Evolutionary conservation across 2,329 filamentous ascomycete species (phyloP), one percentile per base, ranked within the genome.

Genomic region (Fusarium temperatum): DNA sequence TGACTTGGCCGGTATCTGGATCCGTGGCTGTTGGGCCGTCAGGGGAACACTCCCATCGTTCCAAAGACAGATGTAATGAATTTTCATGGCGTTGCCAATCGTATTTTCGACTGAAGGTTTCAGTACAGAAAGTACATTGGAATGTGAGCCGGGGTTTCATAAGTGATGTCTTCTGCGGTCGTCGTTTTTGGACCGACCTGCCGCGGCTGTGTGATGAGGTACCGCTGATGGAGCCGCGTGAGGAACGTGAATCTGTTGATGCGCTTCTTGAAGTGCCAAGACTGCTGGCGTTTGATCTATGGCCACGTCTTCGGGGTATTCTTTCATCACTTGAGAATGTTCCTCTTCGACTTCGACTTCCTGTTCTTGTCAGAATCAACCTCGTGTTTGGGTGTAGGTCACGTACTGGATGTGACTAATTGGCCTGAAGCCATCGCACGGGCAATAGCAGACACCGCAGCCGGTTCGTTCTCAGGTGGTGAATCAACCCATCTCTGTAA

Each of bases 11-110:
- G 54, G 63, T 50, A 80, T 81, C n/a, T 82, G 80, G 47, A 84
- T 83, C 14, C 82, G 79, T 9, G 83, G 82, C 5, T 6, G 68
- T 74, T 10, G 80, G 76, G 51, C 82, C 82, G 5, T 66, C 22
- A 0, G 82, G 83, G 8, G 80, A 81, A 42, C 81, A 88, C 67
- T 83, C 83, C 87, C 80, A 89, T 56, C 75, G 81, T 79, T 82
- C 84, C 0, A 85, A 85, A 42, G 82, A 87, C 66, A 81, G 81
- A 77, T 81, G 87, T 55, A 83, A 83, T 63, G 83, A 83, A 39
- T 83, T 85, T 62, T 89, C 87, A 71, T 89, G 87, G 9, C 87
- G 79, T 38, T 84, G 83, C 84, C 84, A 86, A 56, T 85, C 84
- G 60, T 85, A 83, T 38, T 84, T 85, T 2, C 82, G 84, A 32